Evolutionary conservation across 805 yeast genomes (phyloP).

Genomic region (Kodamaea kaohsiungensis): DNA sequence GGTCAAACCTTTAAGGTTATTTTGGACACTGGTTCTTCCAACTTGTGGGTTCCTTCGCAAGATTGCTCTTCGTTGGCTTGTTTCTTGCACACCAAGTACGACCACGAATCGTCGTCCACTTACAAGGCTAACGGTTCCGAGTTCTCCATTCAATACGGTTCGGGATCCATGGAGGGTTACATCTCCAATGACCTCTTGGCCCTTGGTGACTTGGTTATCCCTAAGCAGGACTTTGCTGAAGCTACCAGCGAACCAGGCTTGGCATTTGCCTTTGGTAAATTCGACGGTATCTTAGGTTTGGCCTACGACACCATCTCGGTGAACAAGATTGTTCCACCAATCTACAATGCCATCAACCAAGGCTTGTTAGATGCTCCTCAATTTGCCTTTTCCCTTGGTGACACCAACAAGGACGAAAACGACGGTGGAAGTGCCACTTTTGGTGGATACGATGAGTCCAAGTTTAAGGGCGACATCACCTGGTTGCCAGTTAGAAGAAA

Average conservation of each 20-base stretch:
- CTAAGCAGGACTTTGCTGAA: constrained; percentile 93
- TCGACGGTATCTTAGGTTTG: constrained; percentile 95
- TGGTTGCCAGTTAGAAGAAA: constrained; percentile 98
- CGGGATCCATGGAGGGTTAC: constrained; percentile 90
- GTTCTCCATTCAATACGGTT: constrained; percentile 86
- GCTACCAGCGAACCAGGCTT: constrained; percentile 97
- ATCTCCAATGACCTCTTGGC: constrained; percentile 82
- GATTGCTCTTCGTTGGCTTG: constrained; percentile 95
- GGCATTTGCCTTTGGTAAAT: constrained; percentile 97
- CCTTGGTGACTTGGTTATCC: constrained; percentile 82
- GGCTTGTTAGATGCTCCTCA: constrained; percentile 82
- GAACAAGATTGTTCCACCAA: constrained; percentile 87
- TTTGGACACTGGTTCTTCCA: constrained; percentile 94
- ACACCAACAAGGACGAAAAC: constrained; percentile 57
- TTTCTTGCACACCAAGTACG: constrained; percentile 89
- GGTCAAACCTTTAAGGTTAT: constrained; percentile 91
- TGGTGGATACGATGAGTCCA: constrained; percentile 85
- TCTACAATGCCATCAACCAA: constrained; percentile 81
- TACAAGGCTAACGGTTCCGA: constrained; percentile 86
- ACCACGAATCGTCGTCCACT: constrained; percentile 76
- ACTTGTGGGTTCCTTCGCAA: constrained; percentile 92
- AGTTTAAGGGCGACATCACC: constrained; percentile 79
- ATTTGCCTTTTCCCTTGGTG: constrained; percentile 91
- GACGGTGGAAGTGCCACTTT: constrained; percentile 92
- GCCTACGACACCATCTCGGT: constrained; percentile 93